phyloP scores from a whole-genome alignment of 2,329 filamentous ascomycete species.

The Lasiodiplodia citricola region DNA sequence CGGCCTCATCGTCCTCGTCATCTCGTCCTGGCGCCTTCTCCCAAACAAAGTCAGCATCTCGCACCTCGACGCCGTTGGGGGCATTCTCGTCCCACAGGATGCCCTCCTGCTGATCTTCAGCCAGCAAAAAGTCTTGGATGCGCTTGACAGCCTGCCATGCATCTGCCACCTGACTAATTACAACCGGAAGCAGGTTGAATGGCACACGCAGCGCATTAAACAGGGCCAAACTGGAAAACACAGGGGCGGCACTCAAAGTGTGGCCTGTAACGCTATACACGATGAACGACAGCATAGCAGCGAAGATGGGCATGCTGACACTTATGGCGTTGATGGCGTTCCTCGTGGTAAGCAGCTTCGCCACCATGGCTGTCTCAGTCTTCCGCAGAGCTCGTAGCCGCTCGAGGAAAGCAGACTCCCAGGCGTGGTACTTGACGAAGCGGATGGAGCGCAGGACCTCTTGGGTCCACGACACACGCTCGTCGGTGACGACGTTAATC shows the following conservation, averaged over 20 bases:
- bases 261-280: slow-evolving; percentile 71
- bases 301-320: slow-evolving; percentile 88
- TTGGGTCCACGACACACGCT: slow-evolving; percentile 87
- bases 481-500: slow-evolving; percentile 95
- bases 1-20: slow-evolving; percentile 30
- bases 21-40: slow-evolving; percentile 67
- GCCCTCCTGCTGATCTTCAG: slow-evolving; percentile 82
- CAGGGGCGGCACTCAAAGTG: slow-evolving; percentile 71
- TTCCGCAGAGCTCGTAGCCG: slow-evolving; percentile 75
- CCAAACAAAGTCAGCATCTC: slow-evolving; percentile 84
- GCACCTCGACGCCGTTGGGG: slow-evolving; percentile 68
- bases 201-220: slow-evolving; percentile 93
- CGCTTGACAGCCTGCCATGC: slow-evolving; percentile 83
- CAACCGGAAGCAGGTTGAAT: slow-evolving; percentile 84
- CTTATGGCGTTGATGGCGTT: slow-evolving; percentile 85
- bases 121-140: slow-evolving; percentile 84
- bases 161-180: slow-evolving; percentile 88
- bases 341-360: slow-evolving; percentile 79
- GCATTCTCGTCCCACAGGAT: slow-evolving; percentile 61
- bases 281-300: slow-evolving; percentile 94
- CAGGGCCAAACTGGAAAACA: slow-evolving; percentile 91
- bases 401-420: slow-evolving; percentile 85
- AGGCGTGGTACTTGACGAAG: slow-evolving; percentile 96
- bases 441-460: slow-evolving; percentile 89
- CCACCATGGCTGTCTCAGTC: slow-evolving; percentile 81